Evolutionary conservation across 805 yeast species (phyloP), one percentile per base, ranked within the genome.

Genomic region (Hanseniaspora pseudoguilliermondii): DNA sequence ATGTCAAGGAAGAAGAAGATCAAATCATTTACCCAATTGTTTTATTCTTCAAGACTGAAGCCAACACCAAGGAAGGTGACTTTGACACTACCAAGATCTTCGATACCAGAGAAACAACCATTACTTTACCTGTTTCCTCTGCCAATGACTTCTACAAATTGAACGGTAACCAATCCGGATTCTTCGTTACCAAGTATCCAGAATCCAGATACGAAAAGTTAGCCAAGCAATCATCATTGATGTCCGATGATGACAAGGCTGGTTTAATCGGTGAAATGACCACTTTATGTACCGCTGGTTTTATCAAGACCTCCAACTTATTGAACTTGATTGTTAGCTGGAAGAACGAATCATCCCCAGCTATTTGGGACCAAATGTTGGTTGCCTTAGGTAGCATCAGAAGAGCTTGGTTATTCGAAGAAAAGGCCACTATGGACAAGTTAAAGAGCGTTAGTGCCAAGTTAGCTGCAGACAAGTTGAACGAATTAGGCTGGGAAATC

Each of bases 231-330:
- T 73, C 74, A 11, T 81, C 80, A 42, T 70, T 76, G 62, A 75
- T 86, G 62, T 75, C 87, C 11, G 84, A 82, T 53, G 86, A 83
- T 66, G 95, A 86, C 69, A 80, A 87, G 69, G 80, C 83, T 56
- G 91, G 90, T 44, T 75, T 84, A 61, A 84, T 85, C 49, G 84
- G 90, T n/a, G 95, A 86, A 70, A 86, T 86, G 20, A 80, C 77
- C 53, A 78, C 87, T 9, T 74, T 84, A 61, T 80, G 91, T 5
- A 71, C 81, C 29, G 81, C 91, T 20, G 93, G 93, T 34, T 76
- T 77, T 62, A 78, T 83, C 56, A 72, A 82, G 27, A 79, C 89
- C 36, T 72, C 79, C 4, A 80, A 75, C 62, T 75, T 83, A 64
- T 76, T 84, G 61, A 71, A 73, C 59, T 76, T 84, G 64, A 75